Percentiles rank a stretch among this genome's conserved stretches.
Evolutionary conservation across 2,329 filamentous ascomycete genomes (phyloP).

Genomic region (Ophiostoma tasmaniense): DNA sequence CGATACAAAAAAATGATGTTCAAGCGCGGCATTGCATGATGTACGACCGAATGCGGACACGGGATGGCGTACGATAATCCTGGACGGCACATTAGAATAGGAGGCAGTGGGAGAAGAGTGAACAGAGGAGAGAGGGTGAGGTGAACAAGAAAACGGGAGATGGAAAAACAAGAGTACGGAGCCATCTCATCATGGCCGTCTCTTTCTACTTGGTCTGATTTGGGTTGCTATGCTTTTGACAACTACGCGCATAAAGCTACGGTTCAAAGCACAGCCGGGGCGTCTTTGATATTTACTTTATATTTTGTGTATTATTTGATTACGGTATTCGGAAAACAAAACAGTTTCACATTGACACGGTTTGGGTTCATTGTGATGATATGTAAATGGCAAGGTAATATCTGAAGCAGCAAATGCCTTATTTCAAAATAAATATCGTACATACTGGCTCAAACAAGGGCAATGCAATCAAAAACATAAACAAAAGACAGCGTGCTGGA

Average conservation of each 20-base stretch:
- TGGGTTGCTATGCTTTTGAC: conserved; percentile 3
- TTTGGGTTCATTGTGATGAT: background rate
- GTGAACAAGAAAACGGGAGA: background rate
- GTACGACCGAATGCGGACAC: background rate
- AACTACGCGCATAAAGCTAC: background rate
- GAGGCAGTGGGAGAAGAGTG: background rate
- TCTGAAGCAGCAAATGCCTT: background rate
- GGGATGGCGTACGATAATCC: background rate
- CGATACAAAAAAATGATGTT: background rate
- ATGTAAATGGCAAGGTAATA: background rate
- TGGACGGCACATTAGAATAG: background rate
- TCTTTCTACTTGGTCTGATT: conserved; percentile 1
- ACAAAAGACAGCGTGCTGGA: background rate
- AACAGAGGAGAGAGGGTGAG: background rate
- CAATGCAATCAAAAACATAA: background rate
- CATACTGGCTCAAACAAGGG: background rate
- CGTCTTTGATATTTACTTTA: background rate
- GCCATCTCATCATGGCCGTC: conserved; percentile 3
- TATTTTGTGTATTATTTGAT: conserved; percentile 3
- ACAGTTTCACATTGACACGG: background rate
- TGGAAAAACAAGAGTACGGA: background rate
- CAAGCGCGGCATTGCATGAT: background rate
- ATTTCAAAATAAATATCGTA: background rate
- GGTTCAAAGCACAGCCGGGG: conserved; percentile 3
- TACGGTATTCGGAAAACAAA: background rate